These are phyloP conservation scores for Ustilago bromivora DNA, from an alignment of 1,284 basidiomycete species.

Conservation along the genomic window DNA sequence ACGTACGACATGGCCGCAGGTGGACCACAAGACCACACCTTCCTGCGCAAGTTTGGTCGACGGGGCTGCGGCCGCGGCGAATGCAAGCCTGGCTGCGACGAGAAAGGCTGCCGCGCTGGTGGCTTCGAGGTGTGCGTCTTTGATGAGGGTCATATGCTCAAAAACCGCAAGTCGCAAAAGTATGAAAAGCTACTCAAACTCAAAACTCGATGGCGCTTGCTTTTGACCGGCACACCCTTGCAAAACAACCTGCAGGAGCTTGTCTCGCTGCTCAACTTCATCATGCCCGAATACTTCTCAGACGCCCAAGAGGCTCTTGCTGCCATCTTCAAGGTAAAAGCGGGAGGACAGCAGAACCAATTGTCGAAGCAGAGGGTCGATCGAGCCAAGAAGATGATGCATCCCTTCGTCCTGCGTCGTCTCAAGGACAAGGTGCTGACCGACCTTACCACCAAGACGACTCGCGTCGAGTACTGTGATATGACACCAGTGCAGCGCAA, in stretches of 20 bases:
- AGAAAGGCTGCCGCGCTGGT: slow-evolving; percentile 69
- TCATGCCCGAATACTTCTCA: slow-evolving; percentile 89
- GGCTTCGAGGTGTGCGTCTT: slow-evolving; percentile 88
- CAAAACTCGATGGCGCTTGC: slow-evolving; percentile 86
- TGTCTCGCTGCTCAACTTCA: slow-evolving; percentile 93
- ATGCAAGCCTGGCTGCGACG: slow-evolving; percentile 40
- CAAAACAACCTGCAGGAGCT: slow-evolving; percentile 89
- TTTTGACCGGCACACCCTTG: slow-evolving; percentile 94
- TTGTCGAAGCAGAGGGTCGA: slow-evolving; percentile 91
- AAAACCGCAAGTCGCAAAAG: slow-evolving; percentile 95
- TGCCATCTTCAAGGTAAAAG: slow-evolving; percentile 96
- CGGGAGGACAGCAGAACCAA: slow-evolving; percentile 84
- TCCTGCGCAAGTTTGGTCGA: slow-evolving; percentile 76
- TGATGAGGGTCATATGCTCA: slow-evolving; percentile 94
- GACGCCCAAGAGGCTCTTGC: slow-evolving; percentile 81
- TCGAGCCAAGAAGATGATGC: slow-evolving; percentile 98
- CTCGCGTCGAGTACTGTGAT: slow-evolving; percentile 91
- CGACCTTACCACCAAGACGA: slow-evolving; percentile 90
- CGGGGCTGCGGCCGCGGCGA: slow-evolving; percentile 46
- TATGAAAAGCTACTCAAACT: slow-evolving; percentile 90
- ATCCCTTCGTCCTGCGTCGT: slow-evolving; percentile 93
- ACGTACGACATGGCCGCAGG: slow-evolving; percentile 95
- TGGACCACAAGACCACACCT: slow-evolving; percentile 82
- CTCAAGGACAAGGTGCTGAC: slow-evolving; percentile 89
- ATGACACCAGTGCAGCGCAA: slow-evolving; percentile 86